Evolutionary conservation across 495 filamentous ascomycete genomes (phyloP), one percentile per base, ranked within the genome.

Genomic region (Hyaloscypha finlandica): DNA sequence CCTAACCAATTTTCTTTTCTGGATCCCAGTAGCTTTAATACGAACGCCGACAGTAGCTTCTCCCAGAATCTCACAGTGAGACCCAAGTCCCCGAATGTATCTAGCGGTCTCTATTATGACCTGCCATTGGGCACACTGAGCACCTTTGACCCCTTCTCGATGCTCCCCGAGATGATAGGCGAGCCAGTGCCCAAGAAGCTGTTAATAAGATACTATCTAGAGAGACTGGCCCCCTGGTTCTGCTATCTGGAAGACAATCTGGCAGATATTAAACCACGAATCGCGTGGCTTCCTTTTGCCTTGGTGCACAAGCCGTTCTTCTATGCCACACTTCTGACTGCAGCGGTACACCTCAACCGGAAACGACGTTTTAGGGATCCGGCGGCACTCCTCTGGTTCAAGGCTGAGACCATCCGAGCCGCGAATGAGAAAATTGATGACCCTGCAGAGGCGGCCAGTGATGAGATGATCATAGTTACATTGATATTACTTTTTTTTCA

Each of bases 291-390:
- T 16, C 42, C 55, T 5, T 67, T 56, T 51, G 69, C 69, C 2
- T 35, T 71, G 42, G n/a, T 64, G 6, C 60, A 71, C 31, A 30
- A 57, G 11, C 20, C 69, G 1, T 63, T 71, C 22, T 71, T 64
- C 45, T 58, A 68, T 45, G 69, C 69, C 14, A 64, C 65, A 2
- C 61, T 71, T 2, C 48, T 71, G 31, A 61, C 57, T 19, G 31
- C 69, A 29, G 69, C 69, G 30, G 69, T 71, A 2, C 69, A 71
- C 59, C 61, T 71, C 12, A 59, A 67, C n/a, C 69, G 69, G 8
- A 58, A 31, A 19, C 42, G 53, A 19, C 25, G 42, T 22, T 19
- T 71, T 2, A 52, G 56, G 19, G 56, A 64, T 54, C 61, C 59
- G 16, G 20, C 20, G 29, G 63, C 59, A 2, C 29, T 68, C 54